Base-by-base conservation (phyloP, 164 flowering plant species). In the Amborella trichopoda region DNA sequence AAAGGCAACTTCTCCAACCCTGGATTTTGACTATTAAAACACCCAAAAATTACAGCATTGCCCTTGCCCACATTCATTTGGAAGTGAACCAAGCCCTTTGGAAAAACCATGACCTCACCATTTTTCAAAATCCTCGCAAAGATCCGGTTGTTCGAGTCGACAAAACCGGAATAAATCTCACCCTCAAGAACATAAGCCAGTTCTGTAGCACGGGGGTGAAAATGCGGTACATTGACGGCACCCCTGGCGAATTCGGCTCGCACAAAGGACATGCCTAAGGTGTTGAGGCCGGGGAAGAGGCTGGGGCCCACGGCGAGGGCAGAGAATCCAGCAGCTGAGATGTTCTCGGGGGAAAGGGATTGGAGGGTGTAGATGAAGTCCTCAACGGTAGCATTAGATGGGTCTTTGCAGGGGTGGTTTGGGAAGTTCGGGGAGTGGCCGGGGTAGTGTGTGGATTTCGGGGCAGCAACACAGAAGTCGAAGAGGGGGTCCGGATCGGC, bases 101-200 rank as follows among this genome's bases (percentile, higher is more conserved):
- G 87, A 30, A 58, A 77, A 44, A 79, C 77, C 87, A 77, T 77
- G 20, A 80, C 82, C 44, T 83, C 84, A 23, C 93, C 93, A 42
- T 65, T 53, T 51, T 53, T 70, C 5, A 83, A 41, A 30, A 80
- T 68, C 54, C 39, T 67, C 0, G 87, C 76, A 26, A 66, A 83
- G 14, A 77, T 58, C 56, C 67, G 34, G 49, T 73, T 80, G 6
- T 45, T 50, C 0, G 84, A 66, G 46, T 77, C 84, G 6, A 82
- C 82, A 37, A 82, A 82, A 5, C 93, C 93, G 0, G 82, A 68
- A 46, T 79, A 82, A 21, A 82, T 64, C 27, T 27, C 63, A 9
- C 93, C 93, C 19, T 66, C 62, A 2, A 79, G 23, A 17, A 83
- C 80, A 6, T 54, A 56, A 0, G 72, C 71, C 1, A 73, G 42